Conservation (phyloP, 306 rosid species). For the Rosa multiflora region DNA sequence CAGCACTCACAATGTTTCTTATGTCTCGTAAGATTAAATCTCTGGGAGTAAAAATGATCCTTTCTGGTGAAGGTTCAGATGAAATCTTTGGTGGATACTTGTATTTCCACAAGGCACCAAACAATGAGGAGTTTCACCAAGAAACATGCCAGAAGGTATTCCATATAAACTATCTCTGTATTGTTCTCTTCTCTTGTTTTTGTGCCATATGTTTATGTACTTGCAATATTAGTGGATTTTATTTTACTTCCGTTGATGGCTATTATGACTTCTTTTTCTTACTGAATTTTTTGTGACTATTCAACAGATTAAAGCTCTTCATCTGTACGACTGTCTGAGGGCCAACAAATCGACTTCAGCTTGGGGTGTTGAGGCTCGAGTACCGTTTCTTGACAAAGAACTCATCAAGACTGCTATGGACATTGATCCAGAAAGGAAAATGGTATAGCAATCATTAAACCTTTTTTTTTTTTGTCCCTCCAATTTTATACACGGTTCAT, state of each 20-base stretch:
- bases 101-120: constrained; percentile 98
- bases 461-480: not conserved
- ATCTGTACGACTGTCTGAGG: constrained; percentile 94
- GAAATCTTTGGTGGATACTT: constrained; percentile 98
- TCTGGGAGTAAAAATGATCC: constrained; percentile 99
- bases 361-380: constrained; percentile 99
- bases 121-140: constrained; percentile 82
- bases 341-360: constrained; percentile 97
- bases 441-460: constrained; percentile 48
- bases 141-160: constrained; percentile 93
- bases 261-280: constrained; percentile 18
- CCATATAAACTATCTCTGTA: not conserved
- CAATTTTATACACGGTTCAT: not conserved
- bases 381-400: constrained; percentile 87
- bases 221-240: constrained; percentile 4
- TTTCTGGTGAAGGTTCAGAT: constrained; percentile 99
- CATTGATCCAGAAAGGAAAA: constrained; percentile 93
- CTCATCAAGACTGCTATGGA: constrained; percentile 71
- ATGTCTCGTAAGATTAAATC: constrained; percentile 97
- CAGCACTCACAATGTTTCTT: constrained; percentile 97
- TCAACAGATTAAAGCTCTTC: no score
- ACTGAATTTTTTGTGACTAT: constrained; percentile 41
- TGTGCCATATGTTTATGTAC: constrained; percentile 14
- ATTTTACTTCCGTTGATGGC: not conserved
- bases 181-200: constrained; percentile 14